These are phyloP conservation scores for Grosmannia penicillata DNA, from an alignment of 2,329 filamentous ascomycete species.

Conservation along the genomic window DNA sequence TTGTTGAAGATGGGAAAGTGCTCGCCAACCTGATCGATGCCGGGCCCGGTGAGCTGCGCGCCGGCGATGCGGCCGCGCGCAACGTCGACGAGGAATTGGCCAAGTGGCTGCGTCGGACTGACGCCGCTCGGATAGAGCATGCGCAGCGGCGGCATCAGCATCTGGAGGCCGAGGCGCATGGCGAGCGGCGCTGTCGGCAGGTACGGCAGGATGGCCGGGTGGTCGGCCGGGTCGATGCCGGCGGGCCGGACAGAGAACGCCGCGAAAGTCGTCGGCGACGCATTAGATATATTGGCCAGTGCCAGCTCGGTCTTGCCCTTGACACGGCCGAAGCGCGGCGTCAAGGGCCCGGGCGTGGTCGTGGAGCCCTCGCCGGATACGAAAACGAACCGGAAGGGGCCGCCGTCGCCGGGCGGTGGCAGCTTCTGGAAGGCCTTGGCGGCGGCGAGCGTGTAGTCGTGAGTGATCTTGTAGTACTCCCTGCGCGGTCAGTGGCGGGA, in stretches of 20 bases:
- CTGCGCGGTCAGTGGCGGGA: conserved; percentile 13
- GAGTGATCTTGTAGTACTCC: conserved; percentile 54
- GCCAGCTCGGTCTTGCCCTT: conserved; percentile 53
- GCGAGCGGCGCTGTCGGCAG: conserved; percentile 17
- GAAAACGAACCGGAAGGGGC: conserved; percentile 52
- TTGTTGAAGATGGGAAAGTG: conserved; percentile 6
- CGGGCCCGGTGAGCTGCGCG: conserved; percentile 13
- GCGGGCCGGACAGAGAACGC: conserved; percentile 44
- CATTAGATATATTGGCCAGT: conserved; percentile 33
- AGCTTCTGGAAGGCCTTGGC: conserved; percentile 1
- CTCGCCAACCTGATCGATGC: conserved; percentile 13
- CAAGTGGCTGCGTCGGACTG: conserved; percentile 29
- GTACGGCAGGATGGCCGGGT: conserved; percentile 26
- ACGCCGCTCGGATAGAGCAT: conserved; percentile 11
- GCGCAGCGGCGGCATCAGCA: conserved; percentile 15
- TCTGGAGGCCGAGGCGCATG: conserved; percentile 2
- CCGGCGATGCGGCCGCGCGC: conserved; percentile 25
- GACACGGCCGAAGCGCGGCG: conserved; percentile 42
- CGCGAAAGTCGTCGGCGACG: conserved; percentile 23
- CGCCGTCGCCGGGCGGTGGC: conserved; percentile 26
- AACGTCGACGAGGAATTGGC: conserved; percentile 27
- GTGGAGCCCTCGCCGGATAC: conserved; percentile 53
- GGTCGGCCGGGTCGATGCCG: conserved; percentile 35
- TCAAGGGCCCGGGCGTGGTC: conserved; percentile 36
- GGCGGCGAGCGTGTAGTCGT: conserved; percentile 43